These are phyloP conservation scores for Mollisiaceae sp. DNA, from an alignment of 2,329 filamentous ascomycete species.

Conservation along the genomic window DNA sequence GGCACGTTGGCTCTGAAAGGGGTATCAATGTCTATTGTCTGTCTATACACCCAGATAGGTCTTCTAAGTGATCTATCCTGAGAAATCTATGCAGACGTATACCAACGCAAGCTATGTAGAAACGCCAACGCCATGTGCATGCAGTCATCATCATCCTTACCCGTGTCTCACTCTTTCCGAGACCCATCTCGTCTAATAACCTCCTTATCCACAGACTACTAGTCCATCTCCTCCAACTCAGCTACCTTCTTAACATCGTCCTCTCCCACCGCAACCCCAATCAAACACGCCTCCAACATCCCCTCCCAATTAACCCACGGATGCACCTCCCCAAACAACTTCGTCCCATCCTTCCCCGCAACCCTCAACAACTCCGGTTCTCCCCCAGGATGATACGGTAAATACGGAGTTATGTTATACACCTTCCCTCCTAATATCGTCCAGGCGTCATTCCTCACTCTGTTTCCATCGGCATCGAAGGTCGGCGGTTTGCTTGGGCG, in stretches of 20 bases:
- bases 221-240: slow-evolving; percentile 68
- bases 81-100: neutral
- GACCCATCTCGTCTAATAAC: neutral
- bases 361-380: slow-evolving; percentile 71
- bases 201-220: slow-evolving; percentile 23
- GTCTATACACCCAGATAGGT: slow-evolving; percentile 3
- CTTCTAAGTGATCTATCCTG: neutral
- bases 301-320: slow-evolving; percentile 76
- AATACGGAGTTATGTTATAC: slow-evolving; percentile 91
- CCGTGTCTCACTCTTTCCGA: neutral
- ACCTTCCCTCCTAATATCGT: slow-evolving; percentile 87
- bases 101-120: neutral
- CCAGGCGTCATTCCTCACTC: slow-evolving; percentile 85
- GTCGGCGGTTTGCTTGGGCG: slow-evolving; percentile 46
- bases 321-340: slow-evolving; percentile 69
- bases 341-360: slow-evolving; percentile 66
- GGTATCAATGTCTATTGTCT: slow-evolving; percentile 21
- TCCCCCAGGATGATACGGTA: slow-evolving; percentile 89
- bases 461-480: neutral
- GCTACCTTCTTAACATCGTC: slow-evolving; percentile 44
- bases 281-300: slow-evolving; percentile 67
- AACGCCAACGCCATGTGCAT: neutral
- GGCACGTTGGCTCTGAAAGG: slow-evolving; percentile 13
- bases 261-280: slow-evolving; percentile 68
- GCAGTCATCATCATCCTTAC: neutral